A percentile compares a stretch with the other conserved stretches of the same genome.
These are phyloP conservation scores for Candida sojae DNA, from an alignment of 1,139 yeast species.

Conservation along the genomic window DNA sequence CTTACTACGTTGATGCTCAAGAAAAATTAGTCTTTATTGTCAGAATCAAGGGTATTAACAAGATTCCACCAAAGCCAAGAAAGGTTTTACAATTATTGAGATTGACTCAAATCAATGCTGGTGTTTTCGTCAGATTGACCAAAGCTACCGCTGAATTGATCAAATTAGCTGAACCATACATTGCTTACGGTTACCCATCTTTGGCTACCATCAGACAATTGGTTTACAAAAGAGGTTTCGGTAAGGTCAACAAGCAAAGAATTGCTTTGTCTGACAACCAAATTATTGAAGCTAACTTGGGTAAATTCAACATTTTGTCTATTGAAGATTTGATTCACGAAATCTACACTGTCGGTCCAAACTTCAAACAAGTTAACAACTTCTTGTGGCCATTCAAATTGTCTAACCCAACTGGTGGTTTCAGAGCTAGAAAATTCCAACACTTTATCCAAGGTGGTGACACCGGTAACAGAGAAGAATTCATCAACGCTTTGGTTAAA, in stretches of 20 bases:
- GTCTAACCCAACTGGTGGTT: slow-evolving; percentile 99
- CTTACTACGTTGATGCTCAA: slow-evolving; percentile 97
- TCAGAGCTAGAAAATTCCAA: slow-evolving; percentile 99
- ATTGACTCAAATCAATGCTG: slow-evolving; percentile 97
- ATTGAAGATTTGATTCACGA: slow-evolving; percentile 99
- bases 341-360: slow-evolving; percentile 98
- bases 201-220: slow-evolving; percentile 94
- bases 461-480: slow-evolving; percentile 99
- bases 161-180: slow-evolving; percentile 98
- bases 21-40: slow-evolving; percentile 94
- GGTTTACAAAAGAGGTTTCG: slow-evolving; percentile 99
- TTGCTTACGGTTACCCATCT: slow-evolving; percentile 99
- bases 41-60: slow-evolving; percentile 99
- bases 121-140: slow-evolving; percentile 97
- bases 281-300: slow-evolving; percentile 90
- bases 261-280: slow-evolving; percentile 91
- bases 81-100: slow-evolving; percentile 98
- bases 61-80: slow-evolving; percentile 99
- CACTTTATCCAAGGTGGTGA: slow-evolving; percentile 99
- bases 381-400: slow-evolving; percentile 99
- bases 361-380: slow-evolving; percentile 99
- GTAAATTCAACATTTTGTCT: slow-evolving; percentile 95
- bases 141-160: slow-evolving; percentile 97
- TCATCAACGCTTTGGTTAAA: slow-evolving; percentile 97
- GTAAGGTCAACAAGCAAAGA: slow-evolving; percentile 99